A percentile compares a stretch with the other conserved stretches of the same genome.
Conservation (phyloP, 257 asterid species). For the Schizonepeta tenuifolia region DNA sequence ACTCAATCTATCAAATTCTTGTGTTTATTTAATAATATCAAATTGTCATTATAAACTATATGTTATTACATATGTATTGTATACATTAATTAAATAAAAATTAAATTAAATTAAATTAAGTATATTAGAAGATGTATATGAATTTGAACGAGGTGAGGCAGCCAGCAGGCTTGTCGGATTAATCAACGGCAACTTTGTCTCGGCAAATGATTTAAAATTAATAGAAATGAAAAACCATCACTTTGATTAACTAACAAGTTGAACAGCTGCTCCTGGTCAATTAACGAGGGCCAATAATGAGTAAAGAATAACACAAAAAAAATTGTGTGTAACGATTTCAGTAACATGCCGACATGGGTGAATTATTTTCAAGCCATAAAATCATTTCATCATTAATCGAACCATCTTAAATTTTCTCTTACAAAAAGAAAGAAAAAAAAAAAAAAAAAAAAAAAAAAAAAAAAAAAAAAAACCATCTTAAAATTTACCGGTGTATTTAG, state of each 20-base stretch:
- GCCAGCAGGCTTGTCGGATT: slow-evolving; percentile 23
- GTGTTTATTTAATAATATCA: not conserved
- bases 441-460: too few species aligned
- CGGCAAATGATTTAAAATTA: not conserved
- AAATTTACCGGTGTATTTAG: too few species aligned
- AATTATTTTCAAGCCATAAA: too few species aligned
- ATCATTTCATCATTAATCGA: too few species aligned
- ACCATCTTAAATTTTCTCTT: too few species aligned
- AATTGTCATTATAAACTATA: not conserved
- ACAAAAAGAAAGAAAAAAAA: too few species aligned
- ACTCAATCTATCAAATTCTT: too few species aligned
- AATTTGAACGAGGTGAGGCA: not conserved
- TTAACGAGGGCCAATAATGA: not conserved
- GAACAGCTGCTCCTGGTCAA: slow-evolving; percentile 12
- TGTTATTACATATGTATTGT: not conserved
- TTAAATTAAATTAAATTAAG: not conserved
- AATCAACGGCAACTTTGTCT: slow-evolving; percentile 27
- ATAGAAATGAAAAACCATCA: not conserved
- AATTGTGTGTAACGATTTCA: too few species aligned
- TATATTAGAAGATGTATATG: not conserved
- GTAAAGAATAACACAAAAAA: too few species aligned
- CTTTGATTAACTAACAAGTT: slow-evolving; percentile 31
- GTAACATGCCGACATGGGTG: too few species aligned
- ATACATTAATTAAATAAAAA: not conserved
- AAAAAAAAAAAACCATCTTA: too few species aligned